Percentiles rank a stretch among this genome's conserved stretches.
Evolutionary conservation across 176 grass and related monocot species (phyloP).

Genomic region (Bolboschoenus planiculmis): DNA sequence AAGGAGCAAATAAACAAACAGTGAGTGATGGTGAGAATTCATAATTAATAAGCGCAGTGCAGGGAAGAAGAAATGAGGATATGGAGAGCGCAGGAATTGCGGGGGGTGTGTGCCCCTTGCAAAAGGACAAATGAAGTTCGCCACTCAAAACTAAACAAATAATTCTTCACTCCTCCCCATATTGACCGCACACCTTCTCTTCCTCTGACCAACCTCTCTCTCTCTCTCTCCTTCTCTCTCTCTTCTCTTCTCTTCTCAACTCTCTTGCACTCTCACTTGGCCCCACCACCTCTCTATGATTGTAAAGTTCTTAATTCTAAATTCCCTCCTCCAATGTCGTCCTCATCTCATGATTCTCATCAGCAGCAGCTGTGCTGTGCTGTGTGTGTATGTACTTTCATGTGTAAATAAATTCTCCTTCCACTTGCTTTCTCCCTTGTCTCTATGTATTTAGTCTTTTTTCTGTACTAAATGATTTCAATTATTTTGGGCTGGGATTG

Average conservation of each 20-base stretch:
- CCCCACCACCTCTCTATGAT: neutral
- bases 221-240: neutral
- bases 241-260: neutral
- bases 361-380: neutral
- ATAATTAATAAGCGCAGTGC: neutral
- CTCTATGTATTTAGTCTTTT: too few species aligned
- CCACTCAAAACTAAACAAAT: neutral
- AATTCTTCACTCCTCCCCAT: conserved; percentile 6
- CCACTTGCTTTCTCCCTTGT: too few species aligned
- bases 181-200: conserved; percentile 32
- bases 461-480: too few species aligned
- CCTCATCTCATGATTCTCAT: too few species aligned
- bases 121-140: neutral
- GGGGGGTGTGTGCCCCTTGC: conserved; percentile 12
- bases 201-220: neutral
- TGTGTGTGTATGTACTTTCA: too few species aligned
- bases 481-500: neutral
- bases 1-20: too few species aligned
- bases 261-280: neutral
- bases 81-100: conserved; percentile 25
- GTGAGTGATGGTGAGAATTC: too few species aligned
- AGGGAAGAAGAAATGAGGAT: neutral
- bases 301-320: neutral
- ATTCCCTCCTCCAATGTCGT: neutral
- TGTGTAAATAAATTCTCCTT: too few species aligned